phyloP scores from a whole-genome alignment of 495 filamentous ascomycete genomes.

The Darksidea phi region DNA sequence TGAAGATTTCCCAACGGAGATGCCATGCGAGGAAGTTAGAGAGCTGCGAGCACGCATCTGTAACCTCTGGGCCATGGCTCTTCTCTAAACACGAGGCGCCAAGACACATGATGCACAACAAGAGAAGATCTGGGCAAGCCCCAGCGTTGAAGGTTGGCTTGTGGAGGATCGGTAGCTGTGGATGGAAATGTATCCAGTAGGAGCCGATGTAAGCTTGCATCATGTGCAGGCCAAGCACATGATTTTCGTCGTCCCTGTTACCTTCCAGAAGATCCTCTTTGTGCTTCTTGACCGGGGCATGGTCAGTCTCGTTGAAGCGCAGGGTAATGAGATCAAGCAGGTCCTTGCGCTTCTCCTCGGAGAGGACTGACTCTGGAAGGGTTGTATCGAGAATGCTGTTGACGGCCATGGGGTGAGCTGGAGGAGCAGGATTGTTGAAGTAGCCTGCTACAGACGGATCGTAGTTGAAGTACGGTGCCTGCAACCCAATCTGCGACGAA shows the following conservation, averaged over 20 bases:
- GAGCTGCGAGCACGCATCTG: constrained; percentile 70
- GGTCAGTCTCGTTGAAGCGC: constrained; percentile 77
- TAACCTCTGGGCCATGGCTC: constrained; percentile 69
- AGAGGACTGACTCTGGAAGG: constrained; percentile 74
- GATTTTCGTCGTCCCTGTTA: constrained; percentile 66
- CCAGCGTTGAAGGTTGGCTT: constrained; percentile 90
- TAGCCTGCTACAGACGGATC: constrained; percentile 35
- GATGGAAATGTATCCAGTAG: constrained; percentile 93
- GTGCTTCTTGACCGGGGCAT: constrained; percentile 69
- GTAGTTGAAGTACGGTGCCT: constrained; percentile 40
- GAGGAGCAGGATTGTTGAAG: constrained; percentile 36
- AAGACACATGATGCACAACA: constrained; percentile 93
- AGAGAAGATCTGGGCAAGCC: constrained; percentile 75
- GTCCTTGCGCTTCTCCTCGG: constrained; percentile 81
- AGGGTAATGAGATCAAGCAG: constrained; percentile 82
- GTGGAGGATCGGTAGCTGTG: constrained; percentile 91
- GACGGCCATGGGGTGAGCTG: constrained; percentile 84
- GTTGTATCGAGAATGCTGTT: constrained; percentile 81
- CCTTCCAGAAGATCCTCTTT: constrained; percentile 78
- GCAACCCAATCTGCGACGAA: constrained; percentile 34
- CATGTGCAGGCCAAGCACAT: constrained; percentile 85
- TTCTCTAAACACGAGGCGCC: constrained; percentile 87
- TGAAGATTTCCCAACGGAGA: constrained; percentile 88
- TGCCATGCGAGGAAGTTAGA: constrained; percentile 89
- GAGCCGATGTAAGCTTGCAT: constrained; percentile 93